Conservation (phyloP, 169 alveolate species). For the Plasmodium vinckei region DNA sequence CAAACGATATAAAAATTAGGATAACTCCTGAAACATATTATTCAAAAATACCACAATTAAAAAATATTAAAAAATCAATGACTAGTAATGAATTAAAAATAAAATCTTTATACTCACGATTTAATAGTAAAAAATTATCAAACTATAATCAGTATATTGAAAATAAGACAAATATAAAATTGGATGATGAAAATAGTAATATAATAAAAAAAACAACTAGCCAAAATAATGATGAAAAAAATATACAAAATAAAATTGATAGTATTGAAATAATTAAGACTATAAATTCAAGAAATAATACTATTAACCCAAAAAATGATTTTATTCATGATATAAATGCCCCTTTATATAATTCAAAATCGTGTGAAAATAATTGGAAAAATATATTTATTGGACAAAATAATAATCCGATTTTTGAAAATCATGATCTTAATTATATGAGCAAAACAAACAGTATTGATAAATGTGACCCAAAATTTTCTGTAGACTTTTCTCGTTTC, state of each 20-base stretch:
- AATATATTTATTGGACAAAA: slow-evolving; percentile 10
- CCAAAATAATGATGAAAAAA: no score
- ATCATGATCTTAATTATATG: neutral
- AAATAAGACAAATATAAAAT: slow-evolving; percentile 3
- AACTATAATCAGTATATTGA: slow-evolving; percentile 9
- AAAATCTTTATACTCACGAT: slow-evolving; percentile 18
- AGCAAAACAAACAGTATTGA: slow-evolving; percentile 12
- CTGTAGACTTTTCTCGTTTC: neutral
- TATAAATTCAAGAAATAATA: neutral
- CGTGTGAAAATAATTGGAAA: slow-evolving; percentile 28
- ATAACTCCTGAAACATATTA: slow-evolving; percentile 59
- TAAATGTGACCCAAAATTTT: neutral
- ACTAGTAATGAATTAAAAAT: slow-evolving; percentile 11
- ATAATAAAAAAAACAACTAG: slow-evolving; percentile 1
- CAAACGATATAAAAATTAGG: slow-evolving; percentile 56
- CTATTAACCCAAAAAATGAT: no score
- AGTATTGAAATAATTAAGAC: slow-evolving; percentile 9
- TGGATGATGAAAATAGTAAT: slow-evolving; percentile 1
- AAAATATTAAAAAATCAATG: slow-evolving; percentile 13
- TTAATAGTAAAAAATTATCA: slow-evolving; percentile 12
- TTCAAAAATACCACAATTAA: slow-evolving; percentile 38
- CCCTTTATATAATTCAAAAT: neutral
- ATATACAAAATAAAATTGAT: neutral
- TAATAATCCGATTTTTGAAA: neutral
- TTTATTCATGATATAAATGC: neutral